Evolutionary conservation across 495 filamentous ascomycete genomes (phyloP).

Genomic region (Bryoglossum gracile): DNA sequence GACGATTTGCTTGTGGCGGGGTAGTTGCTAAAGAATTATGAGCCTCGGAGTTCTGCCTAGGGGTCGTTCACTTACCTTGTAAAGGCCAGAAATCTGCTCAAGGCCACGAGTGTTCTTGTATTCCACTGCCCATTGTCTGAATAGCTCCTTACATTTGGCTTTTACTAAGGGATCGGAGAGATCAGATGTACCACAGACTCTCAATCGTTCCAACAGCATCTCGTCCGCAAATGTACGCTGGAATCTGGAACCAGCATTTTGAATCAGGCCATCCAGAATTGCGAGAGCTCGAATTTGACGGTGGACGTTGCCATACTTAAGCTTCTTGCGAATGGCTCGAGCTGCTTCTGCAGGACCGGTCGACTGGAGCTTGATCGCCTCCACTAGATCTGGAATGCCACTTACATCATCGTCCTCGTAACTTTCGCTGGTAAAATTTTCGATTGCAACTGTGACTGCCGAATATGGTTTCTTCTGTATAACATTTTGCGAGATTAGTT

Average conservation of each 20-base stretch:
- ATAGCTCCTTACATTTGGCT: conserved; percentile 77
- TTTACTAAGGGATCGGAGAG: conserved; percentile 80
- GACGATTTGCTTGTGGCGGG: conserved; percentile 45
- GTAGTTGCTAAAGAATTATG: conserved; percentile 36
- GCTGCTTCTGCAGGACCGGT: conserved; percentile 86
- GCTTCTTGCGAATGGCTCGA: conserved; percentile 91
- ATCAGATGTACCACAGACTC: conserved; percentile 77
- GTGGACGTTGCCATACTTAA: conserved; percentile 95
- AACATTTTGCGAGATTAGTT: conserved; percentile 5
- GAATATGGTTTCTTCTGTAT: conserved; percentile 85
- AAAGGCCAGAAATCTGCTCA: conserved; percentile 67
- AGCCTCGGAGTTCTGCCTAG: background rate
- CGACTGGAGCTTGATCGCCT: conserved; percentile 83
- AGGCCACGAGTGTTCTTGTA: conserved; percentile 81
- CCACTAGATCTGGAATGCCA: conserved; percentile 88
- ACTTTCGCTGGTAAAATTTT: conserved; percentile 80
- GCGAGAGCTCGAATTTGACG: conserved; percentile 84
- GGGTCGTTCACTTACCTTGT: conserved; percentile 44
- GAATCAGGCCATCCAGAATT: conserved; percentile 87
- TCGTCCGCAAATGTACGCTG: conserved; percentile 85
- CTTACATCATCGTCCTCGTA: conserved; percentile 86
- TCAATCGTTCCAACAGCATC: conserved; percentile 84
- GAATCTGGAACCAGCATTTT: conserved; percentile 88
- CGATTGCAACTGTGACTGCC: conserved; percentile 89
- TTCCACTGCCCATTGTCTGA: conserved; percentile 76